These are phyloP conservation scores for Ustilago lituana DNA, from an alignment of 1,284 basidiomycete genomes.

Conservation along the genomic window DNA sequence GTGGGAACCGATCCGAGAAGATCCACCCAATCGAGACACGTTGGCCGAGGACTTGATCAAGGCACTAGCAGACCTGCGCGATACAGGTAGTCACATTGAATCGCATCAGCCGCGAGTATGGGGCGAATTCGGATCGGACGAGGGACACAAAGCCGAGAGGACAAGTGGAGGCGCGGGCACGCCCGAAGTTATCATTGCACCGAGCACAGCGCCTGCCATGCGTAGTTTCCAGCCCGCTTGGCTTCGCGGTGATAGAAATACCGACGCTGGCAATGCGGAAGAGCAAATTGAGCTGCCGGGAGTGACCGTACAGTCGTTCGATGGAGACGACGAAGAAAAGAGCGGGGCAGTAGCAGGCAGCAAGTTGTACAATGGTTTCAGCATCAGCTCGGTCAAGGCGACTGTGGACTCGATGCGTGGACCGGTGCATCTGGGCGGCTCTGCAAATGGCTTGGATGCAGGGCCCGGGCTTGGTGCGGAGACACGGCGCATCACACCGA, in stretches of 20 bases:
- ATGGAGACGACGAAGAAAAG: constrained; percentile 34
- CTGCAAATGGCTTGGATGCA: constrained; percentile 1
- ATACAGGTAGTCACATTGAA: constrained; percentile 49
- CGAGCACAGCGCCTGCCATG: constrained; percentile 23
- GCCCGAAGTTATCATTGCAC: constrained; percentile 38
- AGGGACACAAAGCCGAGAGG: not conserved
- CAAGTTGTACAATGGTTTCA: constrained; percentile 45
- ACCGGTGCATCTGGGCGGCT: constrained; percentile 8
- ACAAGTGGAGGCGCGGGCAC: constrained; percentile 25
- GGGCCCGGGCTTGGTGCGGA: constrained; percentile 8
- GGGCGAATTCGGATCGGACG: constrained; percentile 9
- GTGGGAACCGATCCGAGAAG: constrained; percentile 91
- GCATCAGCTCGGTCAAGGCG: constrained; percentile 62
- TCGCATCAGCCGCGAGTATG: constrained; percentile 39
- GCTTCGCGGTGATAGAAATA: constrained; percentile 8
- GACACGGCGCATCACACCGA: constrained; percentile 51
- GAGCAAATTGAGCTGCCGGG: constrained; percentile 49
- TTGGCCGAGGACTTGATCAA: constrained; percentile 87
- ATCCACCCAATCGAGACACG: constrained; percentile 85
- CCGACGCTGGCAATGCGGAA: not conserved
- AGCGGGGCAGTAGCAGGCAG: constrained; percentile 10
- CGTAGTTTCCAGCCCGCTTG: constrained; percentile 29
- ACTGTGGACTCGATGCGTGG: constrained; percentile 61
- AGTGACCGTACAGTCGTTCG: constrained; percentile 57
- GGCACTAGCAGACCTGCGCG: constrained; percentile 59